Evolutionary conservation across 306 rosid genomes (phyloP), one percentile per base, ranked within the genome.

Genomic region (Spatholobus suberectus): DNA sequence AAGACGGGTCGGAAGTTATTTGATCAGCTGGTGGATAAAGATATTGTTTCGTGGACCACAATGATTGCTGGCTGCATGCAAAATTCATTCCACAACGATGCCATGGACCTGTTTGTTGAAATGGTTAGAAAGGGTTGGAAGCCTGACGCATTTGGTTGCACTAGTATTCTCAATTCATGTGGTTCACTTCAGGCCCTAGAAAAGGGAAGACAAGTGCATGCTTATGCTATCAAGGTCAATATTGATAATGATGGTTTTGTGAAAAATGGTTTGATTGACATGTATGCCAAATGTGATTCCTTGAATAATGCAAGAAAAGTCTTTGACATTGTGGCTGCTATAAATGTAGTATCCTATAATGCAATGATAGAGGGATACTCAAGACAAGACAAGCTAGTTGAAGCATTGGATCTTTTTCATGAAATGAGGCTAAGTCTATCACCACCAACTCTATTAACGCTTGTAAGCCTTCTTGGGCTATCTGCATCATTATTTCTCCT

Each of bases 41-140:
- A 90, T 77, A 80, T 88, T 51, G 89, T 95, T 85, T 88, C 97
- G 2, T 93, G 98, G 98, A 90, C 98, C 63, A 91, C 97, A 6
- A 89, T 95, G 97, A 90, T 95, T 81, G 90, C 97, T 13, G 98
- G 98, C 40, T 90, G 89, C 85, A 95, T 93, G 98, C 93, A 95
- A 85, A 93, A 93, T 86, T 91, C 93, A 17, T 85, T 86, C 79
- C 86, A 93, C 24, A 47, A 63, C 79, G 95, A 95, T 73, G 95
- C 98, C 44, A 73, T 87, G 80, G 81, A 82, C 65, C 85, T 95
- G 27, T 89, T 89, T 81, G 84, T 79, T 65, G 89, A 95, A 86
- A 91, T 95, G 98, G 74, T 81, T 34, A 79, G 85, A 85, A 63
- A 72, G 34, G 85, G 94, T 73, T 90, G 83, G 91, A 91, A 85